Evolutionary conservation across 164 flowering plant genomes (phyloP).

Genomic region (Tetrastigma voinierianum): DNA sequence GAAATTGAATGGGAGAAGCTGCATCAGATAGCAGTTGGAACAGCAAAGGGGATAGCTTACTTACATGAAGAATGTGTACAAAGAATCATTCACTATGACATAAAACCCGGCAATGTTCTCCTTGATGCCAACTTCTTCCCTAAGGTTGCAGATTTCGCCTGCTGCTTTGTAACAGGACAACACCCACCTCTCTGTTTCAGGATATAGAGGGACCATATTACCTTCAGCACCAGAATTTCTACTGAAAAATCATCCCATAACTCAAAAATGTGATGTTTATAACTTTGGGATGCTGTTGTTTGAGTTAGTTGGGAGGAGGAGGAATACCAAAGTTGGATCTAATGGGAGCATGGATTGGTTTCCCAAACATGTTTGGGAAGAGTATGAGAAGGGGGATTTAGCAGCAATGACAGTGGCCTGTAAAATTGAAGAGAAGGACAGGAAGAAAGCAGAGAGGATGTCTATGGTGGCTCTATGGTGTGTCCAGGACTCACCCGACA

Average conservation of each 20-base stretch:
- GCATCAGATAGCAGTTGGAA: constrained; percentile 8
- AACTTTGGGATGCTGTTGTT: constrained; percentile 18
- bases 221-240: constrained; percentile 12
- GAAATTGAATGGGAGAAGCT: background rate
- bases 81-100: constrained; percentile 13
- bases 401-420: background rate
- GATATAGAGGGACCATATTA: constrained; percentile 3
- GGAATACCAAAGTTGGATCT: background rate
- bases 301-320: constrained; percentile 9
- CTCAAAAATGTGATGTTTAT: constrained; percentile 17
- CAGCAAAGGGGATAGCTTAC: constrained; percentile 13
- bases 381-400: background rate
- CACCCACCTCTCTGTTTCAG: constrained; percentile 1
- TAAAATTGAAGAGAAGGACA: constrained; percentile 5
- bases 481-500: constrained; percentile 7
- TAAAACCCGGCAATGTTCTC: constrained; percentile 13
- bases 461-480: constrained; percentile 9
- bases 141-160: constrained; percentile 13
- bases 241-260: background rate
- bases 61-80: constrained; percentile 16
- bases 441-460: constrained; percentile 10
- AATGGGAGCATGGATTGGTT: constrained; percentile 3
- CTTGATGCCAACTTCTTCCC: constrained; percentile 7
- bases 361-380: constrained; percentile 3
- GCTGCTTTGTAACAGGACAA: constrained; percentile 9